These are phyloP conservation scores for Pseudogymnoascus sp. DNA, from an alignment of 2,329 filamentous ascomycete genomes.

Conservation along the genomic window DNA sequence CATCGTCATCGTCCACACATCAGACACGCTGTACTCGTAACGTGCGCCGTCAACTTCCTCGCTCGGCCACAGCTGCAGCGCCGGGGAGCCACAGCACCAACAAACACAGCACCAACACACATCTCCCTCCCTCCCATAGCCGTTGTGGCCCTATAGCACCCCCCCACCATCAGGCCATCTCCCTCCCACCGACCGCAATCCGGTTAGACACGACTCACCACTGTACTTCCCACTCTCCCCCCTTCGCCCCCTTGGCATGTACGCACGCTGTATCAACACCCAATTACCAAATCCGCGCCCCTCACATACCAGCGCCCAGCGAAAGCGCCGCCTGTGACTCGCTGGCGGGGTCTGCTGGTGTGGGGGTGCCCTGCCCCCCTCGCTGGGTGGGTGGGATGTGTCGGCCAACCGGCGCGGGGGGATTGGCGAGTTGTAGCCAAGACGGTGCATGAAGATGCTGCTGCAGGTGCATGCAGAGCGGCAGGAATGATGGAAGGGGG, in stretches of 20 bases:
- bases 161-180: background rate
- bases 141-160: background rate
- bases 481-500: background rate
- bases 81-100: background rate
- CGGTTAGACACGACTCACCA: conserved; percentile 4
- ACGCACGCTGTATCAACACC: background rate
- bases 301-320: background rate
- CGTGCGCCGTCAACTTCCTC: background rate
- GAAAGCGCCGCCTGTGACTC: background rate
- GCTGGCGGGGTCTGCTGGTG: background rate
- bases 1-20: background rate
- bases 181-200: background rate
- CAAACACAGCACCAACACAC: background rate
- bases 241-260: background rate
- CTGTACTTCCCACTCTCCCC: background rate
- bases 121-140: background rate
- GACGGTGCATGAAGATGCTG: background rate
- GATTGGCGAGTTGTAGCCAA: background rate
- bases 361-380: background rate
- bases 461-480: background rate
- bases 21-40: background rate
- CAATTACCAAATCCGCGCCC: background rate
- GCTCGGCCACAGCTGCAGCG: background rate
- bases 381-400: background rate
- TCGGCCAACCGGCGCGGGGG: background rate